Evolutionary conservation across 1,139 yeast genomes (phyloP), one percentile per base, ranked within the genome.

Genomic region (Zygosaccharomyces pseudobailii): DNA sequence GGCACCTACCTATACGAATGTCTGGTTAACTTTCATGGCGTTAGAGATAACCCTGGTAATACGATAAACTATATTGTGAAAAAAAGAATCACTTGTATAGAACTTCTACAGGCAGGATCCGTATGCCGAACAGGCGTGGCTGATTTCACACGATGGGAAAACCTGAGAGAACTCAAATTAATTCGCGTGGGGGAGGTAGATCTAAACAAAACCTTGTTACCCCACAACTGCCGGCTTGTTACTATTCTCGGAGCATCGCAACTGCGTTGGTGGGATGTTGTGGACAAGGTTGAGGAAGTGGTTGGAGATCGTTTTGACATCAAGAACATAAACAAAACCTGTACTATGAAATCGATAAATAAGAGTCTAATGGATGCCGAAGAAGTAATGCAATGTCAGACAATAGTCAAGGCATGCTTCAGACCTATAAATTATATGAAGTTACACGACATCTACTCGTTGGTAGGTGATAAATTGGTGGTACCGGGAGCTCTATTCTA

Each of bases 91-190:
- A 35, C 42, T 23, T 45, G 42, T 10, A 41, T 64, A 9, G 45
- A 49, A 33, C 22, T 59, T 8, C 33, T 46, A 21, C 57, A 55
- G 45, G 19, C 55, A 22, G 43, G 34, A 22, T 42, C 53, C 27
- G 37, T 55, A 5, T 42, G 58, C 1, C 33, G 34, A 27, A 36
- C 47, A 4, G 57, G 61, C 9, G 34, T 58, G 4, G 55, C 61
- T 2, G 63, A 63, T 45, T 52, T 62, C 8, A 49, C 56, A 5
- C 55, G 55, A 45, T 64, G 67, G 67, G 64, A 59, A 31, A 54
- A 54, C 28, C 47, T 63, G 9, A 47, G 48, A 39, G 46, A 42
- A 20, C 37, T 64, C 10, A 36, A 27, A 3, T 19, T 64, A 8
- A 41, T 36, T 10, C 50, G 54, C 17, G 37, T 59, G n/a, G 52